Evolutionary conservation across 768 basidiomycete species (phyloP).

Genomic region (Collybia sordida): DNA sequence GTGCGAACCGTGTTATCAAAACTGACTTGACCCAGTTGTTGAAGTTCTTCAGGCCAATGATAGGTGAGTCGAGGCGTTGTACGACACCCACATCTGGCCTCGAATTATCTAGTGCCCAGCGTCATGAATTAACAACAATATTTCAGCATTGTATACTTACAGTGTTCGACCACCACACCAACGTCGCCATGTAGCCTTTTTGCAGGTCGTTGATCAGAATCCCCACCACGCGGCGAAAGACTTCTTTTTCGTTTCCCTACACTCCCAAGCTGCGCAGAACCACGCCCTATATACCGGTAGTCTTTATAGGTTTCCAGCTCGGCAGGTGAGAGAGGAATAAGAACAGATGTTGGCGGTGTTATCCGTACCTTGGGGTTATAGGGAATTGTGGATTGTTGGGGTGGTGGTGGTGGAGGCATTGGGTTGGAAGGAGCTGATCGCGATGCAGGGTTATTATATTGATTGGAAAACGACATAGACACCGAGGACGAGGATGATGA

Average conservation of each 20-base stretch:
- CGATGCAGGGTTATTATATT: slow-evolving; percentile 10
- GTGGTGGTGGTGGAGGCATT: slow-evolving; percentile 31
- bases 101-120: slow-evolving; percentile 68
- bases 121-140: slow-evolving; percentile 1
- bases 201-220: slow-evolving; percentile 35
- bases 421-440: slow-evolving; percentile 25
- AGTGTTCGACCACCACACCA: slow-evolving; percentile 74
- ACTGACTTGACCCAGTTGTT: slow-evolving; percentile 99
- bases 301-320: slow-evolving; percentile 62
- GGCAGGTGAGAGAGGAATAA: slow-evolving; percentile 60
- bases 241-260: slow-evolving; percentile 23
- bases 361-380: slow-evolving; percentile 66
- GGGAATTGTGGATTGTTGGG: slow-evolving; percentile 40
- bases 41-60: slow-evolving; percentile 95
- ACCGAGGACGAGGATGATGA: slow-evolving; percentile 38
- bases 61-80: slow-evolving; percentile 85
- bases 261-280: slow-evolving; percentile 45
- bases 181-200: slow-evolving; percentile 69
- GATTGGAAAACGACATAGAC: slow-evolving; percentile 15
- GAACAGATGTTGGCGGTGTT: slow-evolving; percentile 60
- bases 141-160: slow-evolving; percentile 41
- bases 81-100: slow-evolving; percentile 89
- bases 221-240: slow-evolving; percentile 31
- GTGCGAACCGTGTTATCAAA: slow-evolving; percentile 86
- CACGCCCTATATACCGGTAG: slow-evolving; percentile 56